These are phyloP conservation scores for Niveomyces coronatus DNA, from an alignment of 2,329 filamentous ascomycete species.

Conservation along the genomic window DNA sequence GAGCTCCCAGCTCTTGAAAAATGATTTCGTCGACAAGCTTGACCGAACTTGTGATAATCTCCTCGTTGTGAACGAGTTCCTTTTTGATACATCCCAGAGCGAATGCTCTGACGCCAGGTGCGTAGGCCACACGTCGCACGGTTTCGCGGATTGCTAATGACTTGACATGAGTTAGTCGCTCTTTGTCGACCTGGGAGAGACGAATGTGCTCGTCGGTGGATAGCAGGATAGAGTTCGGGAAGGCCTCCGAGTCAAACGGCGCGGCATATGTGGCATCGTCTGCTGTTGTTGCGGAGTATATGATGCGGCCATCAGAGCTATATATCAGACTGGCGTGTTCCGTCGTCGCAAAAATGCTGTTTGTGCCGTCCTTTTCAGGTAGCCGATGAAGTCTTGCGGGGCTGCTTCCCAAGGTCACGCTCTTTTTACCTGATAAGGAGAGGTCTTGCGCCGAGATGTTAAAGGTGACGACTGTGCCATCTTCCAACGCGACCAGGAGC, in stretches of 20 bases:
- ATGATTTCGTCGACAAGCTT: constrained; percentile 83
- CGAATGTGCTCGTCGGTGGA: constrained; percentile 68
- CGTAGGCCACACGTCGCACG: constrained; percentile 80
- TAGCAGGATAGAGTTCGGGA: constrained; percentile 69
- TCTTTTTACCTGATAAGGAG: constrained; percentile 62
- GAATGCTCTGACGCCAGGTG: constrained; percentile 66
- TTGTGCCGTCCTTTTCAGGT: constrained; percentile 55
- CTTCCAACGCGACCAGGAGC: constrained; percentile 81
- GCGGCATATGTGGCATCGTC: constrained; percentile 76
- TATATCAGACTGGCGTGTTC: constrained; percentile 94
- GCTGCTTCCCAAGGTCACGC: constrained; percentile 74
- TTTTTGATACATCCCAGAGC: constrained; percentile 78
- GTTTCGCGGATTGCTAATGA: constrained; percentile 71
- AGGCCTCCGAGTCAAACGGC: constrained; percentile 71
- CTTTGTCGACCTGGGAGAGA: constrained; percentile 71
- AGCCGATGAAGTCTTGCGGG: constrained; percentile 74
- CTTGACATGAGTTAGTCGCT: constrained; percentile 81
- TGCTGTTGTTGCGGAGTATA: constrained; percentile 89
- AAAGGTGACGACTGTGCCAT: constrained; percentile 83
- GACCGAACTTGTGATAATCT: constrained; percentile 71
- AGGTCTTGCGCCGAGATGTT: constrained; percentile 53
- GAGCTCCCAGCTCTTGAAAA: constrained; percentile 65
- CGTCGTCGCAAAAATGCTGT: constrained; percentile 83
- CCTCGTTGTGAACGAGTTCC: constrained; percentile 58
- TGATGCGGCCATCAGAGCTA: constrained; percentile 71